Percentiles rank a stretch among this genome's conserved stretches.
Evolutionary conservation across 2,329 filamentous ascomycete genomes (phyloP).

Genomic region (Ilyonectria destructans): DNA sequence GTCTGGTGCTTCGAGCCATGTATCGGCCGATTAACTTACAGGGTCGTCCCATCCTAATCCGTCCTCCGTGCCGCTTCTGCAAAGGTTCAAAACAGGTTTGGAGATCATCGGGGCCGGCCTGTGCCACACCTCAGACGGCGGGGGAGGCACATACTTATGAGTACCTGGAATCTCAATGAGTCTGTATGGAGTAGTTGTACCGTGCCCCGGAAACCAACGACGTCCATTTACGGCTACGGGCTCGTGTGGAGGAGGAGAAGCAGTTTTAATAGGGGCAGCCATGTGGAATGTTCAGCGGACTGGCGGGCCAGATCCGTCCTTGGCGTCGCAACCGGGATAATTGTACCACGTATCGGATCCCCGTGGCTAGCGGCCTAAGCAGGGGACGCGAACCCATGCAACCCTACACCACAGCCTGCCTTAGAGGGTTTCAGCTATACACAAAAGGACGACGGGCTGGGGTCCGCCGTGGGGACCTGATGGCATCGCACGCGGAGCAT

Average conservation of each 20-base stretch:
- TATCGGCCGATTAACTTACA: not conserved
- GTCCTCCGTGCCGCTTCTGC: not conserved
- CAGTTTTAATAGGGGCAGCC: not conserved
- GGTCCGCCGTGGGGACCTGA: slow-evolving; percentile 5
- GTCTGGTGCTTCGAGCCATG: not conserved
- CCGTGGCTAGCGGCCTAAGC: slow-evolving; percentile 19
- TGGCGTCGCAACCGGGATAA: slow-evolving; percentile 18
- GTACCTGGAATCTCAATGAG: not conserved
- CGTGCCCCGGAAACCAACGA: not conserved
- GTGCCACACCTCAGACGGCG: not conserved
- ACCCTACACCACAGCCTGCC: slow-evolving; percentile 23
- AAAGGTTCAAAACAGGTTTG: not conserved
- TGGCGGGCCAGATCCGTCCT: not conserved
- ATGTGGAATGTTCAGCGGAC: not conserved
- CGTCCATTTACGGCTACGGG: not conserved
- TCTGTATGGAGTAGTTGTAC: not conserved
- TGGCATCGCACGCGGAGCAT: slow-evolving; percentile 14
- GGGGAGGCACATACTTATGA: not conserved
- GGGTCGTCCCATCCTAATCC: not conserved
- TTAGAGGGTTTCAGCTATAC: slow-evolving; percentile 36
- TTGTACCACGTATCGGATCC: slow-evolving; percentile 47
- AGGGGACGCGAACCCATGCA: slow-evolving; percentile 27
- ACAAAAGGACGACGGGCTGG: not conserved
- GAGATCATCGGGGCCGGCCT: not conserved
- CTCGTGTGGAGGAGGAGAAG: not conserved